Conservation (phyloP, 2,329 filamentous ascomycete genomes). For the Coniochaeta prunicola region DNA sequence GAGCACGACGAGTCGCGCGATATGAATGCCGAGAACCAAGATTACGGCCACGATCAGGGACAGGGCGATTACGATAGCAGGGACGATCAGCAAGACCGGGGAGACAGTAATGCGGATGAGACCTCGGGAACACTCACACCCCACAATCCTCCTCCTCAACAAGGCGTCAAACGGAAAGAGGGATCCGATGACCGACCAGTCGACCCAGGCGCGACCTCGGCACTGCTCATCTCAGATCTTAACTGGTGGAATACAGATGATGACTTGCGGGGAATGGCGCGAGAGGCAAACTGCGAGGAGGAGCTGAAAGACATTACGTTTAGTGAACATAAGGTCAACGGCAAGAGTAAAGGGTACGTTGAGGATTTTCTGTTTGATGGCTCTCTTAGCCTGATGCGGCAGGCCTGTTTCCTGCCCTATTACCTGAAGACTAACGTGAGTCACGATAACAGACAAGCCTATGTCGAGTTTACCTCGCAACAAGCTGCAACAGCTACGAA, state of each 20-base stretch:
- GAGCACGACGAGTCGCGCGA: conserved; percentile 27
- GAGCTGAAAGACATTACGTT: conserved; percentile 92
- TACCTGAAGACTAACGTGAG: neutral
- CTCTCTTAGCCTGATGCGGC: neutral
- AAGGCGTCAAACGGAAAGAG: conserved; percentile 55
- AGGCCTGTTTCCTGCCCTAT: neutral
- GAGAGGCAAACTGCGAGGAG: conserved; percentile 70
- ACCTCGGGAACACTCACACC: conserved; percentile 22
- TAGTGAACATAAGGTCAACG: conserved; percentile 97
- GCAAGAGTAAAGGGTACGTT: conserved; percentile 91
- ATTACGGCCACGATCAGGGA: conserved; percentile 33
- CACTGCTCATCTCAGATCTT: conserved; percentile 80
- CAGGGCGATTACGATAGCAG: conserved; percentile 30
- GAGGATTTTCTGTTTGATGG: neutral
- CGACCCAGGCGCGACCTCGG: conserved; percentile 55
- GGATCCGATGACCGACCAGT: conserved; percentile 51
- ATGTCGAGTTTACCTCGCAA: conserved; percentile 74
- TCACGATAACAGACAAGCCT: conserved; percentile 54
- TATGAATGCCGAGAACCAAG: conserved; percentile 17
- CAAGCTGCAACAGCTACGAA: conserved; percentile 84
- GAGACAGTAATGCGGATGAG: conserved; percentile 20
- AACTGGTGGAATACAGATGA: conserved; percentile 98
- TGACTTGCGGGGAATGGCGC: conserved; percentile 81
- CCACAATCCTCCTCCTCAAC: conserved; percentile 29
- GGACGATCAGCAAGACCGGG: conserved; percentile 25